Evolutionary conservation across 805 yeast genomes (phyloP).

Genomic region (Kluyveromyces lactis): DNA sequence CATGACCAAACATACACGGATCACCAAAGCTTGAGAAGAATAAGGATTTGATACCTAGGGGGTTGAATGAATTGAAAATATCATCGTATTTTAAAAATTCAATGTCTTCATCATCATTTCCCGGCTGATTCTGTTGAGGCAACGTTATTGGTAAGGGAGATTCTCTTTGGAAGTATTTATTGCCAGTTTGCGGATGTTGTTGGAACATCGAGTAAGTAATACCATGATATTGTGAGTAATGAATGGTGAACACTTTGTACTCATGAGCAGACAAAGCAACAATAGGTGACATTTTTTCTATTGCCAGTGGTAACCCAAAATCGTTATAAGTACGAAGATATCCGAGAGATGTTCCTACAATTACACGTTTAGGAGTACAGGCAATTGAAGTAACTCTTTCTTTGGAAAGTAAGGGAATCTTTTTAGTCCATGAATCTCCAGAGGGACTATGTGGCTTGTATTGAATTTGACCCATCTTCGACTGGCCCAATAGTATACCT

Average conservation of each 20-base stretch:
- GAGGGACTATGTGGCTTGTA: constrained; percentile 63
- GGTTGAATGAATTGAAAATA: constrained; percentile 18
- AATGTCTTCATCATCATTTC: constrained; percentile 13
- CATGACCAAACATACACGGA: constrained; percentile 80
- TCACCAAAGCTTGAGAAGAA: constrained; percentile 86
- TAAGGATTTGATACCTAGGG: constrained; percentile 45
- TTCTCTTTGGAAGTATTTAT: constrained; percentile 36
- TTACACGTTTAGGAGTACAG: constrained; percentile 49
- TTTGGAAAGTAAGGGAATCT: constrained; percentile 38
- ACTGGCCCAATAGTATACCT: constrained; percentile 57
- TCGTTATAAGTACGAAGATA: constrained; percentile 61
- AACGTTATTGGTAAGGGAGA: constrained; percentile 35
- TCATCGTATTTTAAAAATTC: constrained; percentile 26
- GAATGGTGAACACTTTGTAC: constrained; percentile 46
- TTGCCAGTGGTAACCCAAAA: constrained; percentile 62
- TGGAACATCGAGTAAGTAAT: constrained; percentile 24
- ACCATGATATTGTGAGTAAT: constrained; percentile 26
- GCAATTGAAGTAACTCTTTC: constrained; percentile 67
- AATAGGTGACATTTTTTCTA: constrained; percentile 66
- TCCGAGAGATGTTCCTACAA: constrained; percentile 72
- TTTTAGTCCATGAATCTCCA: constrained; percentile 63
- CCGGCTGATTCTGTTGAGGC: constrained; percentile 13
- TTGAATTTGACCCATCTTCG: constrained; percentile 40
- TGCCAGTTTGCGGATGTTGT: constrained; percentile 18
- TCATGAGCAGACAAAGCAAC: constrained; percentile 61